Base-by-base conservation (phyloP, 768 basidiomycete genomes). In the Russula ochroleuca region DNA sequence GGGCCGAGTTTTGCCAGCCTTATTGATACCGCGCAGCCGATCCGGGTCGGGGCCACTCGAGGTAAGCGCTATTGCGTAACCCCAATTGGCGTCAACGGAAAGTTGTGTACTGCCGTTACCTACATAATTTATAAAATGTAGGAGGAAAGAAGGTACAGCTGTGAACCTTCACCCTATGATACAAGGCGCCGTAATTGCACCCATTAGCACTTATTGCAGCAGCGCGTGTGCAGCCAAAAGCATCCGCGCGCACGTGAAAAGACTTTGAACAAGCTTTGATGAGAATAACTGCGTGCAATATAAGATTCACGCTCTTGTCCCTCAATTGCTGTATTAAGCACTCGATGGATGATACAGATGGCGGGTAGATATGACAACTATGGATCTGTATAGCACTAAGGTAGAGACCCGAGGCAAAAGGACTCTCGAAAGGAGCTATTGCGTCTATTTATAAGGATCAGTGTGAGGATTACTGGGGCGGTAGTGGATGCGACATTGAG, bases 281-380 rank as follows among this genome's bases (percentile, higher is more conserved):
- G 35, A 21, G 21, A 43, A 43, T n/a, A 43, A 43, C n/a, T 10
- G n/a, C n/a, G n/a, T 33, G 25, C 53, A 33, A 48, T 33, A 52
- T 11, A 21, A n/a, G 11, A 61, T 47, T 54, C 43, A 61, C n/a
- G 28, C 6, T 54, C 25, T n/a, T 8, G 2, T 45, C 35, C 38
- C 15, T 15, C 13, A 21, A 21, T 6, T 14, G 19, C 21, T 54
- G 53, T 47, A 54, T 54, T 61, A 37, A 10, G 17, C 52, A 47
- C 35, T 28, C 38, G 52, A 47, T 60, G 41, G 51, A 15, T 35
- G 6, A 41, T 47, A 61, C 60, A 47, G 43, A 47, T 37, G 38
- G 52, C 25, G 23, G 43, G 41, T 41, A 52, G n/a, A 25, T 37
- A 61, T 3, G 13, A 13, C 31, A 45, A 38, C 54, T 49, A 49